Evolutionary conservation across 2,329 filamentous ascomycete genomes (phyloP), one percentile per base, ranked within the genome.

Genomic region (Exophiala sp.): DNA sequence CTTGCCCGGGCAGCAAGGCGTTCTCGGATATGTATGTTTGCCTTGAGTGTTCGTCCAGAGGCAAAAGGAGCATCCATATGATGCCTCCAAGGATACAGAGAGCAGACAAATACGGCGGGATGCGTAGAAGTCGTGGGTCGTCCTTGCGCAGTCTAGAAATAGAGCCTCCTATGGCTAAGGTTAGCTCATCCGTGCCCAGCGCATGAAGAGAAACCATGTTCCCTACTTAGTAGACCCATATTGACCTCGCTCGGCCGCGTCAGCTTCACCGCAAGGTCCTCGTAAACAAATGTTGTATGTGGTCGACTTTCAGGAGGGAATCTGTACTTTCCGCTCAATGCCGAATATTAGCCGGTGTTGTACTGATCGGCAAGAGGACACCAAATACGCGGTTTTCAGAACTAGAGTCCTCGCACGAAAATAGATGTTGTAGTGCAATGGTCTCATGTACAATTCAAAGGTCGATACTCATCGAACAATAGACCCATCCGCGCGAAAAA

Each of bases 11-110:
- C 11, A 99, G 78, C 33, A 99, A 83, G 9, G 94, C 94, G 70
- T 99, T 99, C 71, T 99, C 94, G 40, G 92, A 97, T 54, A 99
- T 94, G 71, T 99, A 99, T 1, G 92, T 99, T 56, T 83, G 81
- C 61, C 94, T 85, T 47, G 91, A 96, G 75, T 97, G 96, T 62
- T 91, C 83, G 71, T 97, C 82, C 49, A 97, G 79, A 2, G 94
- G 94, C 1, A 99, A 82, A 32, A 97, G 79, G 18, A 96, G 82
- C 11, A 99, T 84, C 89, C 92, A 99, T 63, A 84, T 82, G 52
- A 96, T 82, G 49, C 94, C 94, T 65, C 96, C 81, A 45, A 92
- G 65, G 64, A 97, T 84, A 72, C 88, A 95, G 38, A 95, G 75
- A 47, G 90, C 80, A 33, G 92, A 96, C 33, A 97, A 75, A 74